A percentile compares a stretch with the other conserved stretches of the same genome.
Evolutionary conservation across 805 yeast genomes (phyloP).

Genomic region (Starmera amethionina): DNA sequence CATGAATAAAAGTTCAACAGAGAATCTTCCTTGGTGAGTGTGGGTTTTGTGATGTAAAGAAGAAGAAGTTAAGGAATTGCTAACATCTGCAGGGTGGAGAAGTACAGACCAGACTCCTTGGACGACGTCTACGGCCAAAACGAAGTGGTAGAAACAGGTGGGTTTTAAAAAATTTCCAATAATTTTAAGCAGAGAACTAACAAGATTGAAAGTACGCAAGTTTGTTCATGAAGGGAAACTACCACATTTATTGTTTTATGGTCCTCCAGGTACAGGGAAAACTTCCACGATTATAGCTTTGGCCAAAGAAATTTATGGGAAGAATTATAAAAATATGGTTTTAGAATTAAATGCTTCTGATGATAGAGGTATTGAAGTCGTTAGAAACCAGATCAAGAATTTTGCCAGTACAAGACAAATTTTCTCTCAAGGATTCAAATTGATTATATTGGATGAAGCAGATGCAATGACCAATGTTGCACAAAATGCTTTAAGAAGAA

Average conservation of each 20-base stretch:
- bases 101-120: constrained; percentile 77
- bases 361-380: constrained; percentile 96
- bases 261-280: constrained; percentile 93
- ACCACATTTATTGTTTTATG: constrained; percentile 90
- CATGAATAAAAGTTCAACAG: too few species aligned
- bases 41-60: too few species aligned
- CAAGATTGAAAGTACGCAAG: constrained; percentile 39
- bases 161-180: constrained; percentile 3
- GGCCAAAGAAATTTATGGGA: constrained; percentile 82
- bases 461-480: constrained; percentile 90
- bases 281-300: constrained; percentile 83
- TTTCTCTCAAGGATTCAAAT: constrained; percentile 74
- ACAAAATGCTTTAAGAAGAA: constrained; percentile 69
- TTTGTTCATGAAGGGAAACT: constrained; percentile 76
- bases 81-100: constrained; percentile 61
- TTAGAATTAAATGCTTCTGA: constrained; percentile 93
- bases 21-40: too few species aligned
- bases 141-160: constrained; percentile 65
- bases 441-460: constrained; percentile 91
- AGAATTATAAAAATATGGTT: constrained; percentile 76
- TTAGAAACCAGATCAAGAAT: constrained; percentile 93
- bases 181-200: background rate
- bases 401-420: constrained; percentile 96
- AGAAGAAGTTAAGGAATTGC: too few species aligned
- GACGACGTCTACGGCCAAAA: constrained; percentile 90